Evolutionary conservation across 2,329 filamentous ascomycete species (phyloP).

Genomic region (Ascochyta rabiei): DNA sequence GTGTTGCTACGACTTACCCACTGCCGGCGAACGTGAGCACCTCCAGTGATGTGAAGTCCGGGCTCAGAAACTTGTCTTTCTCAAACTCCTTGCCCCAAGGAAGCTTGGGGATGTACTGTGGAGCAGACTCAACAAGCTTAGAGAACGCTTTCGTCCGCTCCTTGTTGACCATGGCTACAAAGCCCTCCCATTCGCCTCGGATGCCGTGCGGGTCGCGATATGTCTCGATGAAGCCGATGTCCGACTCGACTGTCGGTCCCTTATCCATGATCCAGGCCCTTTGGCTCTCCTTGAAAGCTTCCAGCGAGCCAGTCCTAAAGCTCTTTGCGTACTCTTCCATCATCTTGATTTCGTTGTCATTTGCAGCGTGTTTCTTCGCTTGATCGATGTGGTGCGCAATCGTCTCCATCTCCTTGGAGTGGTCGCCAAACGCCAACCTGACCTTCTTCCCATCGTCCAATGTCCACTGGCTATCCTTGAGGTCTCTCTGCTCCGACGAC

Average conservation of each 20-base stretch:
- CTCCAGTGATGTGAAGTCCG: conserved; percentile 94
- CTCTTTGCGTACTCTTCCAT: conserved; percentile 56
- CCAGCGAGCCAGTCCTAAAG: conserved; percentile 57
- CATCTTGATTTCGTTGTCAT: conserved; percentile 54
- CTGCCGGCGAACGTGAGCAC: conserved; percentile 79
- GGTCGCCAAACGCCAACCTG: conserved; percentile 54
- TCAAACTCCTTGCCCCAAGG: conserved; percentile 91
- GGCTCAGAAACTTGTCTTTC: conserved; percentile 93
- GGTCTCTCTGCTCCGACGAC: conserved; percentile 47
- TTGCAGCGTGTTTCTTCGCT: conserved; percentile 55
- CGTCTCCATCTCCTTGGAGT: conserved; percentile 54
- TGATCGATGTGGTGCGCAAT: conserved; percentile 55
- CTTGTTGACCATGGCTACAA: conserved; percentile 74
- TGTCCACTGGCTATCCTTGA: conserved; percentile 54
- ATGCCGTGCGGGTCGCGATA: conserved; percentile 62
- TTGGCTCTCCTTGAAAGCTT: conserved; percentile 59
- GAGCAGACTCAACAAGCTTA: conserved; percentile 80
- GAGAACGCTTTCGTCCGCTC: conserved; percentile 89
- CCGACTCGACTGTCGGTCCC: conserved; percentile 57
- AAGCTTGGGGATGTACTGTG: conserved; percentile 82
- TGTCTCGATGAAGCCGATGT: conserved; percentile 62
- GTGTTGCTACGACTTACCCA: conserved; percentile 44
- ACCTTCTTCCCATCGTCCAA: conserved; percentile 55
- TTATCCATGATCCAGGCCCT: conserved; percentile 61
- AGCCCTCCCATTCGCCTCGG: conserved; percentile 61